Evolutionary conservation across 2,329 filamentous ascomycete species (phyloP), one percentile per base, ranked within the genome.

Genomic region (Colletotrichum shisoi): DNA sequence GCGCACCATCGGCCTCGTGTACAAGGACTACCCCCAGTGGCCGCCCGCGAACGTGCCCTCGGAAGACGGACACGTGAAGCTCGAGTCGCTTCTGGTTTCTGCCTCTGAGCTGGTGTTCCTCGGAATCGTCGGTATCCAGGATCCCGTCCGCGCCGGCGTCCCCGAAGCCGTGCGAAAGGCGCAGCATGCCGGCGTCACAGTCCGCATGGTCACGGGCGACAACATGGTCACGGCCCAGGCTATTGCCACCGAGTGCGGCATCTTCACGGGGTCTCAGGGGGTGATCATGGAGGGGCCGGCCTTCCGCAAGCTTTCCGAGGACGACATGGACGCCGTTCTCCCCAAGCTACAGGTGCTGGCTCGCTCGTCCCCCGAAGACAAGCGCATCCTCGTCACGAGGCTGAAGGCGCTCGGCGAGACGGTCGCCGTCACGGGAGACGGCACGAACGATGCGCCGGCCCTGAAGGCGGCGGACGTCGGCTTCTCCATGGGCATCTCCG

Each of bases 331-430:
- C 61, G 78, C 79, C 1, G 77, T 86, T 21, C 85, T 89, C 46
- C 86, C 86, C 4, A 84, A 87, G 53, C 81, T 91, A 2, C 88
- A 89, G 71, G 88, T 91, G 17, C 81, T 91, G 53, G 89, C 89
- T 37, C 83, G 89, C 57, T 90, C 89, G 0, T 89, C 87, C 45
- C 89, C 89, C 0, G 87, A 91, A 69, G 89, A 91, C 71, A 91
- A 91, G 76, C 81, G 86, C 13, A 84, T 85, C 46, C 81, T 91
- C 37, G 89, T 91, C 42, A 86, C 85, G 71, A 81, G 85, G 48
- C 79, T 91, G 1, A 87, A 89, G 72, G 83, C 86, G 53, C 83
- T 90, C 67, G 88, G 88, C 27, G 86, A 89, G 74, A 89, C 85
- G 4, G 87, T 90, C 21, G 87, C 87, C 42, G 87, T 89, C 1